phyloP scores from a whole-genome alignment of 2,329 filamentous ascomycete genomes.

The Phaeosphaeriaceae sp. region DNA sequence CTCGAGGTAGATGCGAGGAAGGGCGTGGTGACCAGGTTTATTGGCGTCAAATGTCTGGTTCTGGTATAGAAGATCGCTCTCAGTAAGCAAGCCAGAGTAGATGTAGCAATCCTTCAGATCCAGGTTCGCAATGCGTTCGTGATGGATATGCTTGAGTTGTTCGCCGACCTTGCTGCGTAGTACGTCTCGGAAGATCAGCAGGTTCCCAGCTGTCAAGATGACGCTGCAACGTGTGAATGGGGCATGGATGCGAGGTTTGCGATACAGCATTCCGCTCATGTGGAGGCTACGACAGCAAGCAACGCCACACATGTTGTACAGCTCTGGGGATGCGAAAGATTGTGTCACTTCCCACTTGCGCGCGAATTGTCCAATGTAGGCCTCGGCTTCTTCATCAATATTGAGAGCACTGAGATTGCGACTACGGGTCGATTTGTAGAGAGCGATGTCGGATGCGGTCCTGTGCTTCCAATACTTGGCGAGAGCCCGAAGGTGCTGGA shows the following conservation, averaged over 20 bases:
- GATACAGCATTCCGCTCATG: conserved; percentile 68
- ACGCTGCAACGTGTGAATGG: conserved; percentile 68
- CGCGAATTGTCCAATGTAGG: conserved; percentile 69
- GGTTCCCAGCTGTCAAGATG: conserved; percentile 65
- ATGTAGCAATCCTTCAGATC: conserved; percentile 70
- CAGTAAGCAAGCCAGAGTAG: conserved; percentile 69
- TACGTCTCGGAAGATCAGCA: conserved; percentile 68
- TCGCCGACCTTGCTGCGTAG: conserved; percentile 63
- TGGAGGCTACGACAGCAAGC: conserved; percentile 67
- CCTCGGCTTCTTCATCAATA: conserved; percentile 71
- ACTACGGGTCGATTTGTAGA: conserved; percentile 63
- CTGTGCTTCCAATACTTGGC: conserved; percentile 69
- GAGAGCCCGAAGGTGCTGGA: conserved; percentile 62
- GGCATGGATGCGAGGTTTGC: conserved; percentile 67
- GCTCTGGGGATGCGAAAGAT: conserved; percentile 66
- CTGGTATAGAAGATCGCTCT: conserved; percentile 67
- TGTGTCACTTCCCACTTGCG: conserved; percentile 73
- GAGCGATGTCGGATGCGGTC: conserved; percentile 61
- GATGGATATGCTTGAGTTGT: conserved; percentile 66
- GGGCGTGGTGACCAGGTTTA: conserved; percentile 64
- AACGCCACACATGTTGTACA: conserved; percentile 75
- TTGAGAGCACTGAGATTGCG: conserved; percentile 66
- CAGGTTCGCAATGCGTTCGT: conserved; percentile 65
- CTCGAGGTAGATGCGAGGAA: conserved; percentile 66
- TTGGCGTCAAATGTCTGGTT: conserved; percentile 71